Evolutionary conservation across 345 rosid species (phyloP), one percentile per base, ranked within the genome.

Genomic region (Hirschfeldia incana): DNA sequence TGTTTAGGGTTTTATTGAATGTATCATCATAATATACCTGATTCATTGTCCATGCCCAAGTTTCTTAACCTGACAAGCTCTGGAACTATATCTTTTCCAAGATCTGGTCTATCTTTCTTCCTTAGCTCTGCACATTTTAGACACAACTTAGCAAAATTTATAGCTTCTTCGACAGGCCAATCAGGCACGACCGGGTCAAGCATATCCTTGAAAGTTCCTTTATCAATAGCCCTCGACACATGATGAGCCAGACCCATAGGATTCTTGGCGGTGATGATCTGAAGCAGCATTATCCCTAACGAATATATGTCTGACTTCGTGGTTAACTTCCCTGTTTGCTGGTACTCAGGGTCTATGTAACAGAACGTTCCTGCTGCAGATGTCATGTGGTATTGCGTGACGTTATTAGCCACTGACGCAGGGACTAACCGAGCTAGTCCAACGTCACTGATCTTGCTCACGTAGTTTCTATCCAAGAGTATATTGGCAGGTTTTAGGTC

Each of bases 401-500:
- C 96, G 42, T 77, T 86, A 73, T 94, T 81, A 9, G 92, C 97
- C 42, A 94, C 86, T 0, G 97, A 83, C 53, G 91, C 92, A 0
- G 98, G 98, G 72, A 90, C 98, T 78, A 94, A 72, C 86, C 97
- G 83, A 21, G 97, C 98, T 5, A 94, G 90, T 78, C 98, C 97
- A 66, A 92, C 98, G 74, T 94, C 98, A 71, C 97, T 89, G 36
- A 94, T 94, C 85, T 94, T 94, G 90, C 93, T 89, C 76, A 88
- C 90, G 44, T 79, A 94, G 78, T 94, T 90, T 26, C 84, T 82
- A 83, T 94, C 97, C 67, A 94, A 26, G 58, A 94, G 97, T 81
- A 94, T 94, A 82, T 92, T 92, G 4, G 98, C 98, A 4, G 98
- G 98, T 78, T 94, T 94, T 42, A 94, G 88, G 74, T 92, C 98